A percentile compares a stretch with the other conserved stretches of the same genome.
phyloP scores from a whole-genome alignment of 441 rosid species.

The Biscutella laevigata region DNA sequence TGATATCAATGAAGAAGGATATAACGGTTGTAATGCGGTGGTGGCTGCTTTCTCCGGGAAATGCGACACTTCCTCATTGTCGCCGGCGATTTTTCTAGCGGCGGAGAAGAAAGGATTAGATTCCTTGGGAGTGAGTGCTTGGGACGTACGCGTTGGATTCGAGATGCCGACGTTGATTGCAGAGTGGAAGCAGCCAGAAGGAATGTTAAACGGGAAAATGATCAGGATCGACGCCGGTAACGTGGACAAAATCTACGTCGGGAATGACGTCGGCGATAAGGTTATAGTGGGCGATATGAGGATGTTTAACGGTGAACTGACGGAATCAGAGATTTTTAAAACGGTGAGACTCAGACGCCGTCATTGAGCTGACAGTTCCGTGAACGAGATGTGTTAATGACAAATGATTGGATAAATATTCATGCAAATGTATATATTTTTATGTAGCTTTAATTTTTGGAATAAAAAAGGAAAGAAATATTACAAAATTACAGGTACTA shows the following conservation, averaged over 20 bases:
- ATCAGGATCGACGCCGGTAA: constrained; percentile 28
- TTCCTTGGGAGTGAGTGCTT: constrained; percentile 30
- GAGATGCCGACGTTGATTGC: constrained; percentile 43
- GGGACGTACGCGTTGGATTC: constrained; percentile 54
- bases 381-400: background rate
- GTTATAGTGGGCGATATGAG: constrained; percentile 54
- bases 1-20: constrained; percentile 19
- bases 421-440: too few relatives aligned
- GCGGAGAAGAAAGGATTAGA: constrained; percentile 25
- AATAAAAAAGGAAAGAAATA: too few relatives aligned
- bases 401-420: too few relatives aligned
- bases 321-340: constrained; percentile 35
- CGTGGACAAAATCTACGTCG: constrained; percentile 36
- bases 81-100: constrained; percentile 38
- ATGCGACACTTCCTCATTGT: constrained; percentile 17
- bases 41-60: constrained; percentile 21
- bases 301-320: constrained; percentile 31
- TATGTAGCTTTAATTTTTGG: background rate
- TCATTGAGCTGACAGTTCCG: constrained; percentile 19
- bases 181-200: constrained; percentile 44
- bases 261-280: constrained; percentile 31
- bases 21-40: background rate
- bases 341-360: constrained; percentile 53
- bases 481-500: background rate
- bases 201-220: constrained; percentile 25